Percentiles rank a stretch among this genome's conserved stretches.
Conservation (phyloP, 805 yeast species). For the Candida nanaspora region DNA sequence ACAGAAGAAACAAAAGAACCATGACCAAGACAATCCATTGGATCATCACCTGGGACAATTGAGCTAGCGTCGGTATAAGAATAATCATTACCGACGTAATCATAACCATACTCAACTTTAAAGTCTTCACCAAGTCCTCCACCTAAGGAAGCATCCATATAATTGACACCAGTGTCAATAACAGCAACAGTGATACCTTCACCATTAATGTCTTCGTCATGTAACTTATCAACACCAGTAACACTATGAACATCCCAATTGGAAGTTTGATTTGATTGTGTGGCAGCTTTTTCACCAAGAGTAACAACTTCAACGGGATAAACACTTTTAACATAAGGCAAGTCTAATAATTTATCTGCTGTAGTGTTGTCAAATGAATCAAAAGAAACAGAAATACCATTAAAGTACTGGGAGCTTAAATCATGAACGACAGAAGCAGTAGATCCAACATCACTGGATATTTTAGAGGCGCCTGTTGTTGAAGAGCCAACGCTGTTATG, state of each 20-base stretch:
- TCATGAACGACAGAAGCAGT: conserved; percentile 2
- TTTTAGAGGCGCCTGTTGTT: background rate
- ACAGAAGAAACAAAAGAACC: conserved; percentile 18
- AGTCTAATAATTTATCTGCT: background rate
- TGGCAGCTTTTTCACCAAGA: background rate
- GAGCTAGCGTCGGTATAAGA: conserved; percentile 1
- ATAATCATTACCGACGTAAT: conserved; percentile 7
- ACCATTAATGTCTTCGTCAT: conserved; percentile 10
- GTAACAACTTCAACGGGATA: conserved; percentile 5
- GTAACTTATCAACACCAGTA: conserved; percentile 13
- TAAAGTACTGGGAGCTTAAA: conserved; percentile 4
- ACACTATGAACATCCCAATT: conserved; percentile 12
- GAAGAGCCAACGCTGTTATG: conserved; percentile 1
- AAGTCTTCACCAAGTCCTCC: conserved; percentile 12
- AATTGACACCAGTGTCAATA: conserved; percentile 11
- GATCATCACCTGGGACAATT: conserved; percentile 5
- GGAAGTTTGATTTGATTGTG: background rate
- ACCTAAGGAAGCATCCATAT: conserved; percentile 12
- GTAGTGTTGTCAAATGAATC: conserved; percentile 2
- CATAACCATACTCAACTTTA: conserved; percentile 12
- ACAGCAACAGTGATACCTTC: conserved; percentile 10
- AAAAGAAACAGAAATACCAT: conserved; percentile 4
- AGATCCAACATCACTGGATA: conserved; percentile 1
- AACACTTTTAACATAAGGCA: conserved; percentile 5
- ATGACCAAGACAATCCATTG: conserved; percentile 17